These are phyloP conservation scores for Rhizophagus prolifer DNA, from an alignment of 192 early-diverging fungal species.

Conservation along the genomic window DNA sequence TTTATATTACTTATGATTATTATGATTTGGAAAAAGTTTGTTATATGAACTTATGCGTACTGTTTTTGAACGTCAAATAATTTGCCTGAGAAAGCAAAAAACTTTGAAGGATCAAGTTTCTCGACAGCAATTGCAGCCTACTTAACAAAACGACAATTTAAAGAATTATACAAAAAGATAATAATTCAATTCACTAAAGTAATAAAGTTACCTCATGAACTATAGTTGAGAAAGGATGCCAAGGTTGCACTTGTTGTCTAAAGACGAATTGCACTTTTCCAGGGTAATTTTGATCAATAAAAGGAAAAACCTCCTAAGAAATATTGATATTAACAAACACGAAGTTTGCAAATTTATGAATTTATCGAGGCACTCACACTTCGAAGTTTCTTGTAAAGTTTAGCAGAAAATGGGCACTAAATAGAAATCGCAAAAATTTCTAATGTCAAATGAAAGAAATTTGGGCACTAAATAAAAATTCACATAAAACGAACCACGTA, in stretches of 20 bases:
- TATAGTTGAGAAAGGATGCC: constrained; percentile 75
- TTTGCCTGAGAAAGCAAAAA: constrained; percentile 50
- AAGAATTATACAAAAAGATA: neutral
- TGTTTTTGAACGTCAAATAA: constrained; percentile 63
- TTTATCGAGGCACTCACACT: constrained; percentile 24
- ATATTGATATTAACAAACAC: neutral
- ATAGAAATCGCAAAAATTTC: neutral
- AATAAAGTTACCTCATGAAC: constrained; percentile 61
- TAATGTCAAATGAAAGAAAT: no score
- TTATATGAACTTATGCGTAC: constrained; percentile 32
- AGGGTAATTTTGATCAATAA: constrained; percentile 41
- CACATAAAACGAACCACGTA: constrained; percentile 45
- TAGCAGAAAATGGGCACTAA: constrained; percentile 67
- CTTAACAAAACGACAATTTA: neutral
- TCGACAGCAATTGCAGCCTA: constrained; percentile 71
- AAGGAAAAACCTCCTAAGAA: constrained; percentile 56
- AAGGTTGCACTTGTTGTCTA: constrained; percentile 83
- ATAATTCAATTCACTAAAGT: neutral
- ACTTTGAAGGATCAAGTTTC: constrained; percentile 51
- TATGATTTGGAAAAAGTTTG: neutral
- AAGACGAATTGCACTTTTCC: constrained; percentile 63
- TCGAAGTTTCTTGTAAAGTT: constrained; percentile 52
- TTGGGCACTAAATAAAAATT: constrained; percentile 47
- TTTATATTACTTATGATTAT: neutral
- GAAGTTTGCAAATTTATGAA: neutral